phyloP scores from a whole-genome alignment of 1,284 basidiomycete species.

The Tetrapyrgos nigripes region DNA sequence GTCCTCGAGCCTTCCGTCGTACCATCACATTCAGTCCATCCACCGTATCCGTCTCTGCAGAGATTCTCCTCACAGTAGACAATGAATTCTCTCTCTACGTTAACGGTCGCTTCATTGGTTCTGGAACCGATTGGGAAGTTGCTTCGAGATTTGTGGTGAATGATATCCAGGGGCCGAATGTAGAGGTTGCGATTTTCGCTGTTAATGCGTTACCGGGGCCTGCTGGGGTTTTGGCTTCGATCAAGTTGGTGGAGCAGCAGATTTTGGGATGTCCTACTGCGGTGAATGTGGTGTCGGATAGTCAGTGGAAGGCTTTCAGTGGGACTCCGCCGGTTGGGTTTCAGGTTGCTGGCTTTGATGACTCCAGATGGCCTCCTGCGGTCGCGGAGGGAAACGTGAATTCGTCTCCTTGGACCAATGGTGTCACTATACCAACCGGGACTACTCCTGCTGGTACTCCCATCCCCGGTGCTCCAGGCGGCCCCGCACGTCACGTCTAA shows the following conservation, averaged over 20 bases:
- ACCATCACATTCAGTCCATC: constrained; percentile 18
- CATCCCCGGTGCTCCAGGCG: no score
- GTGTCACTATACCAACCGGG: no score
- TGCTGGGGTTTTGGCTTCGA: no score
- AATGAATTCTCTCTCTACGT: constrained; percentile 23
- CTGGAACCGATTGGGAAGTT: constrained; percentile 13
- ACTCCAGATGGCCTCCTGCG: constrained; percentile 19
- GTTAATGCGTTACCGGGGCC: constrained; percentile 17
- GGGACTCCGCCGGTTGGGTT: constrained; percentile 21
- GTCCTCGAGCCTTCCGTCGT: constrained; percentile 24
- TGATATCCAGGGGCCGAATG: constrained; percentile 9
- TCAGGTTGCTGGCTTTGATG: constrained; percentile 19
- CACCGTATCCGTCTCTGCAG: constrained; percentile 15
- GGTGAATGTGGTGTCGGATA: no score
- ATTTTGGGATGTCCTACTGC: no score
- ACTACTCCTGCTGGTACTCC: no score
- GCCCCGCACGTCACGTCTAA: no score
- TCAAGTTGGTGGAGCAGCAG: no score
- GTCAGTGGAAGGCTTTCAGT: constrained; percentile 12
- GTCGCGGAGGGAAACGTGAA: no score
- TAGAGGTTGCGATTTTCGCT: constrained; percentile 21
- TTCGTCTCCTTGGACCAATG: no score
- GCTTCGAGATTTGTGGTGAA: constrained; percentile 19
- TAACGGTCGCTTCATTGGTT: constrained; percentile 20
- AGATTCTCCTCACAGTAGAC: constrained; percentile 20